Conservation (phyloP, 768 basidiomycete species). For the Russula emetica region DNA sequence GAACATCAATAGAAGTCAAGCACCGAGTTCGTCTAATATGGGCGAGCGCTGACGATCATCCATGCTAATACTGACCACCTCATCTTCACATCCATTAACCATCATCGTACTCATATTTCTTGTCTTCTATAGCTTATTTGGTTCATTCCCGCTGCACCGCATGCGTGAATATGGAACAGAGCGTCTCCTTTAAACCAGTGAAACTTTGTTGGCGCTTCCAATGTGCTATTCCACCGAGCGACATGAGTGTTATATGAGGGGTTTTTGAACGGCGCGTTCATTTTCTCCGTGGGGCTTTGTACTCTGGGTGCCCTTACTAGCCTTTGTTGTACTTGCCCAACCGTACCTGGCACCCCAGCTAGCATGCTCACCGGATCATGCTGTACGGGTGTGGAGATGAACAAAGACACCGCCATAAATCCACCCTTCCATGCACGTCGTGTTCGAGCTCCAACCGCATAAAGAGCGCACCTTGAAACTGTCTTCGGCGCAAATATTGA, state of each 20-base stretch:
- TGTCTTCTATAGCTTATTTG: neutral
- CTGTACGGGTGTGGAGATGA: too few relatives aligned
- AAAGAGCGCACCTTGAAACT: neutral
- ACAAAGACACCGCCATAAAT: too few relatives aligned
- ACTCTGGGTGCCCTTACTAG: neutral
- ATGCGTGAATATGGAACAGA: neutral
- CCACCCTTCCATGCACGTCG: too few relatives aligned
- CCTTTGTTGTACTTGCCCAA: conserved; percentile 6
- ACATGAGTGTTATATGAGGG: neutral
- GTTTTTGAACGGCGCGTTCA: neutral
- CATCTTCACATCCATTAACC: conserved; percentile 30
- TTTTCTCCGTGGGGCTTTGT: neutral
- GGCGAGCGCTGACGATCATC: conserved; percentile 61
- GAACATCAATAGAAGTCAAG: conserved; percentile 87
- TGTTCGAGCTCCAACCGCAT: too few relatives aligned
- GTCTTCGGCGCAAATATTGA: neutral
- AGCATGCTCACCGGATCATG: neutral
- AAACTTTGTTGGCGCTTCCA: neutral
- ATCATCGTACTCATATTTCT: conserved; percentile 5
- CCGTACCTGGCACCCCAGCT: conserved; percentile 6
- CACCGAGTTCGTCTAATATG: conserved; percentile 62
- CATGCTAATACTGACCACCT: conserved; percentile 83
- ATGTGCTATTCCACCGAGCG: neutral
- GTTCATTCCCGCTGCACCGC: neutral
- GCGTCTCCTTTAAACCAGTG: too few relatives aligned